Evolutionary conservation across 768 basidiomycete species (phyloP).

Genomic region (Lentinula aciculospora): DNA sequence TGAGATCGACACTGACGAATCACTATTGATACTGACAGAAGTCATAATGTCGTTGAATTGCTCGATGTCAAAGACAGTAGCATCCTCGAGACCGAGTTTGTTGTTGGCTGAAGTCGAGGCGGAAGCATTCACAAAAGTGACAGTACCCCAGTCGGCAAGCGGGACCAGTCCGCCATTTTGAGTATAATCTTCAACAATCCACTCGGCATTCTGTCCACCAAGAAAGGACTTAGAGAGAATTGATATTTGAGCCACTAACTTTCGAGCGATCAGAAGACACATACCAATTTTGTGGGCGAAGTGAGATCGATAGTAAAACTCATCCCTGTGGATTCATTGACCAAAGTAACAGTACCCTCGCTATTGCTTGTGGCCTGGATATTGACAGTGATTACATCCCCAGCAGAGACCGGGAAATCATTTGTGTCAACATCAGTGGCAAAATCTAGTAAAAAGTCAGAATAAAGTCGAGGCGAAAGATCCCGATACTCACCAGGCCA

Average conservation of each 20-base stretch:
- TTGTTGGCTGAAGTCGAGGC: slow-evolving; percentile 21
- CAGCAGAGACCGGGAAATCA: slow-evolving; percentile 1
- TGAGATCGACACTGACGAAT: background rate
- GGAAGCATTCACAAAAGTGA: slow-evolving; percentile 26
- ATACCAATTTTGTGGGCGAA: background rate
- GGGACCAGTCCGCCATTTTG: slow-evolving; percentile 16
- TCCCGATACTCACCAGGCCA: background rate
- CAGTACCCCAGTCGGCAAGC: slow-evolving; percentile 31
- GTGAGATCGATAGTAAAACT: background rate
- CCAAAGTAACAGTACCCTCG: slow-evolving; percentile 3
- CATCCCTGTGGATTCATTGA: background rate
- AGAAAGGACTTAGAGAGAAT: background rate
- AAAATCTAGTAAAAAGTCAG: too few species aligned
- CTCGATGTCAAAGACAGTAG: slow-evolving; percentile 28
- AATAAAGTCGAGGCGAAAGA: too few species aligned
- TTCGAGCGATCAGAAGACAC: too few species aligned
- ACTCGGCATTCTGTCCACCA: slow-evolving; percentile 4
- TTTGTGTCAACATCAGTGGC: background rate
- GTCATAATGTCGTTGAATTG: slow-evolving; percentile 12
- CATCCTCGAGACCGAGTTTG: slow-evolving; percentile 18
- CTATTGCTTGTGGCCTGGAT: background rate
- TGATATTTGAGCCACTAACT: too few species aligned
- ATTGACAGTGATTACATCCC: slow-evolving; percentile 1
- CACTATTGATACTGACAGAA: background rate
- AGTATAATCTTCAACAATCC: slow-evolving; percentile 7